These are phyloP conservation scores for Sporothrix sp. DNA, from an alignment of 2,329 filamentous ascomycete species.

Conservation along the genomic window DNA sequence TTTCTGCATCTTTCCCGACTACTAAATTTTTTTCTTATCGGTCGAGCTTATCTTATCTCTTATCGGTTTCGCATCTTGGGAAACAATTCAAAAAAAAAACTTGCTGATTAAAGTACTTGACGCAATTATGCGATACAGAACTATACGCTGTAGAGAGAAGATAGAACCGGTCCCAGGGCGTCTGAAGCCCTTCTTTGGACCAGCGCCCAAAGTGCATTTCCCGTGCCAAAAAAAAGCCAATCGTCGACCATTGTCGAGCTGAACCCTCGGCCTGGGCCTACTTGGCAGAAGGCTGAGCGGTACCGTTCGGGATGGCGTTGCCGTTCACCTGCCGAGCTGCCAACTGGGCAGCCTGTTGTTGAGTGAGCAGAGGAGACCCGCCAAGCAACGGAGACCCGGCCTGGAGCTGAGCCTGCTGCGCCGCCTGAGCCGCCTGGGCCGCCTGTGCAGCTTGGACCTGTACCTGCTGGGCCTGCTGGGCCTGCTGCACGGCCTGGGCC, in stretches of 20 bases:
- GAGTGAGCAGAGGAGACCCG: neutral
- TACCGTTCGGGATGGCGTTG: neutral
- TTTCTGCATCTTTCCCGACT: too few species aligned
- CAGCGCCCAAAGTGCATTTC: too few species aligned
- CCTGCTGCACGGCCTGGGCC: conserved; percentile 45
- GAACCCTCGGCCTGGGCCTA: too few species aligned
- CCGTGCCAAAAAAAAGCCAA: too few species aligned
- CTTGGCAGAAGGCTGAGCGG: neutral
- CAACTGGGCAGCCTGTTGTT: conserved; percentile 11
- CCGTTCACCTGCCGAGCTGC: conserved; percentile 11
- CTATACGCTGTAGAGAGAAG: too few species aligned
- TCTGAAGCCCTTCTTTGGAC: too few species aligned
- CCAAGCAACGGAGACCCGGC: neutral
- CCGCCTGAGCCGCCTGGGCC: conserved; percentile 2
- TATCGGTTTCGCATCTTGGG: conserved; percentile 15
- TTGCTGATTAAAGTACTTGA: too few species aligned
- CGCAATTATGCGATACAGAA: too few species aligned
- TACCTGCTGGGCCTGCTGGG: conserved; percentile 30
- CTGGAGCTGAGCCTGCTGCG: neutral
- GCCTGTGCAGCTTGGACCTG: conserved; percentile 25
- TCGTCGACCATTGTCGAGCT: too few species aligned
- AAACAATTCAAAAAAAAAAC: too few species aligned
- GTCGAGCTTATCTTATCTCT: conserved; percentile 6
- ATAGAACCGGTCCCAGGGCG: too few species aligned
- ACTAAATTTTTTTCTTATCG: conserved; percentile 9